These are phyloP conservation scores for Pistacia atlantica DNA, from an alignment of 345 rosid genomes.

Conservation along the genomic window DNA sequence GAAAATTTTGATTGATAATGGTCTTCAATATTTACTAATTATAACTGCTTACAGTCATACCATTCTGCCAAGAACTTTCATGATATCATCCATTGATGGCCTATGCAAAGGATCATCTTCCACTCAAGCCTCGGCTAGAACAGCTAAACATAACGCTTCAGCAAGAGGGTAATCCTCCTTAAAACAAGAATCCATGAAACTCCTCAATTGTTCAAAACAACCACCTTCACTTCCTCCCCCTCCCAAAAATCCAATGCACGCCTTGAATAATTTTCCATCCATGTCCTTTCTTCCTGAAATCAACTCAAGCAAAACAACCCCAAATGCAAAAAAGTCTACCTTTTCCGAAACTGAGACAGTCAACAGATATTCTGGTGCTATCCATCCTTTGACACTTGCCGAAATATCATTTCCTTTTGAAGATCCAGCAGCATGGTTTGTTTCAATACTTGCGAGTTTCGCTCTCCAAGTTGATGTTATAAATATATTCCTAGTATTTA, in stretches of 20 bases:
- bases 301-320: no score
- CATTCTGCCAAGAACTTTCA: conserved; percentile 59
- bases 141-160: conserved; percentile 56
- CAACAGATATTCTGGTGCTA: conserved; percentile 7
- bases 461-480: conserved; percentile 52
- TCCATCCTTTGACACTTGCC: conserved; percentile 6
- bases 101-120: conserved; percentile 58
- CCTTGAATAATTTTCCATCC: conserved; percentile 9
- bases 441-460: conserved; percentile 43
- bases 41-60: conserved; percentile 19
- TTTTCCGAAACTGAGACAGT: no score
- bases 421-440: conserved; percentile 17
- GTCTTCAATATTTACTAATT: background rate
- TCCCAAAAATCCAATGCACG: conserved; percentile 43
- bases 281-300: no score
- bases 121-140: conserved; percentile 61
- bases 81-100: conserved; percentile 56
- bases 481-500: conserved; percentile 24
- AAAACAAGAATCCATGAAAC: conserved; percentile 54
- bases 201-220: conserved; percentile 56
- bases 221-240: conserved; percentile 47
- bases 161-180: conserved; percentile 50
- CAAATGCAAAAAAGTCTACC: no score
- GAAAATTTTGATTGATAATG: conserved; percentile 1
- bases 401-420: conserved; percentile 7